These are phyloP conservation scores for Cordyceps tenuipes DNA, from an alignment of 2,329 filamentous ascomycete genomes.

Conservation along the genomic window DNA sequence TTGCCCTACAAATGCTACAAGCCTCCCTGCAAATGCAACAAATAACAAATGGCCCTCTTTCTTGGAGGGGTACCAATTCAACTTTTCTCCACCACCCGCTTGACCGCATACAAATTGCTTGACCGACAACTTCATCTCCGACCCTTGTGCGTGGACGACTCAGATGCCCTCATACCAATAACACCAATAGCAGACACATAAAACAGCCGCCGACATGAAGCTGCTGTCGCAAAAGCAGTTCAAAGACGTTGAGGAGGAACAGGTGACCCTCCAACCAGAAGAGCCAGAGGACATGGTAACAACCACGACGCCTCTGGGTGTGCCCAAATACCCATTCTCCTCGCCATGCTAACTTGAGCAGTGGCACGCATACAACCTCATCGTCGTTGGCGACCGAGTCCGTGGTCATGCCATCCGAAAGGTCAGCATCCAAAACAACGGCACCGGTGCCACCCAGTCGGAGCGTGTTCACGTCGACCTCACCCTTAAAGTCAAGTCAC, in stretches of 20 bases:
- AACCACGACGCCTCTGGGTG: background rate
- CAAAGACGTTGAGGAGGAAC: slow-evolving; percentile 31
- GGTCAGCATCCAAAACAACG: slow-evolving; percentile 39
- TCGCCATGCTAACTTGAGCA: slow-evolving; percentile 13
- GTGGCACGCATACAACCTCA: slow-evolving; percentile 57
- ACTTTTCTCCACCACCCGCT: background rate
- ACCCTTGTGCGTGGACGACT: background rate
- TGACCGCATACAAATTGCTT: slow-evolving; percentile 6
- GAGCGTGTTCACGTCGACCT: slow-evolving; percentile 50
- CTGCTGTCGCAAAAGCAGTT: slow-evolving; percentile 29
- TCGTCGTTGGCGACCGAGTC: slow-evolving; percentile 44
- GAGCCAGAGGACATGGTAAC: slow-evolving; percentile 40
- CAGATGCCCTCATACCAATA: background rate
- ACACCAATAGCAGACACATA: background rate
- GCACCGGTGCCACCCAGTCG: slow-evolving; percentile 39
- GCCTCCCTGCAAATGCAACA: no score
- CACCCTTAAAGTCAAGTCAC: slow-evolving; percentile 47
- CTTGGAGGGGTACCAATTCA: background rate
- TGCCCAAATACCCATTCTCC: slow-evolving; percentile 11
- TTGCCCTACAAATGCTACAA: background rate
- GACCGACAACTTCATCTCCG: background rate
- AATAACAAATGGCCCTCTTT: background rate
- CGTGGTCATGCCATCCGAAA: slow-evolving; percentile 49
- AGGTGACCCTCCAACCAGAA: slow-evolving; percentile 34
- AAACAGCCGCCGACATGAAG: slow-evolving; percentile 27